phyloP scores from a whole-genome alignment of 2,329 filamentous ascomycete species.

The Cladosporium sphaerospermum region DNA sequence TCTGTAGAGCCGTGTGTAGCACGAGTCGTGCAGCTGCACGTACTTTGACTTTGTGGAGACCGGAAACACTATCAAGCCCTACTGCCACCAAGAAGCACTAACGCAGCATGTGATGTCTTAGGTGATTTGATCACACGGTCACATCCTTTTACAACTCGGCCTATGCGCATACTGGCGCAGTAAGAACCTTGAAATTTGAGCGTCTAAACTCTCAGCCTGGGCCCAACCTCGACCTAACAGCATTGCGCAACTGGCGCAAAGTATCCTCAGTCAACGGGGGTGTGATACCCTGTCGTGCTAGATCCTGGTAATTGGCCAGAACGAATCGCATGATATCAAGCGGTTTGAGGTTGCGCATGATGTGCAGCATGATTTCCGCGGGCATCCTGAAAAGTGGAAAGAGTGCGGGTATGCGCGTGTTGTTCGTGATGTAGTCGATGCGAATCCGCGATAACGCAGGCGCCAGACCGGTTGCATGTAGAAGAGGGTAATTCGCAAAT shows the following conservation, averaged over 20 bases:
- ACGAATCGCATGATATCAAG: slow-evolving; percentile 35
- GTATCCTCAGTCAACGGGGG: slow-evolving; percentile 26
- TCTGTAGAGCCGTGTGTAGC: too few relatives aligned
- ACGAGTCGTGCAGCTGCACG: too few relatives aligned
- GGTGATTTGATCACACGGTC: too few relatives aligned
- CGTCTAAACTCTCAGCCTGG: background rate
- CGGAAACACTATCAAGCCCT: too few relatives aligned
- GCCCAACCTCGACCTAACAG: slow-evolving; percentile 11
- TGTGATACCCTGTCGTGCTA: slow-evolving; percentile 30
- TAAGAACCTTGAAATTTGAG: too few relatives aligned
- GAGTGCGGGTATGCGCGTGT: slow-evolving; percentile 23
- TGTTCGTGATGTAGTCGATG: slow-evolving; percentile 26
- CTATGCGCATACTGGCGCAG: too few relatives aligned
- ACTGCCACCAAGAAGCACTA: too few relatives aligned
- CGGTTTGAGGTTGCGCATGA: slow-evolving; percentile 33
- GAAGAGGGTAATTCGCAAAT: slow-evolving; percentile 40
- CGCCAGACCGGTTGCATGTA: slow-evolving; percentile 34
- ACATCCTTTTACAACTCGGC: too few relatives aligned
- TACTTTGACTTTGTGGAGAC: too few relatives aligned
- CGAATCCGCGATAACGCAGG: slow-evolving; percentile 27
- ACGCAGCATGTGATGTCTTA: too few relatives aligned
- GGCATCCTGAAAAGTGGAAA: slow-evolving; percentile 31
- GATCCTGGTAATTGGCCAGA: slow-evolving; percentile 31
- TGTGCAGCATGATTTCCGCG: slow-evolving; percentile 36
- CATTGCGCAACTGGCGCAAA: slow-evolving; percentile 20